Base-by-base conservation (phyloP, 2,329 filamentous ascomycete species). In the Venturia effusa region DNA sequence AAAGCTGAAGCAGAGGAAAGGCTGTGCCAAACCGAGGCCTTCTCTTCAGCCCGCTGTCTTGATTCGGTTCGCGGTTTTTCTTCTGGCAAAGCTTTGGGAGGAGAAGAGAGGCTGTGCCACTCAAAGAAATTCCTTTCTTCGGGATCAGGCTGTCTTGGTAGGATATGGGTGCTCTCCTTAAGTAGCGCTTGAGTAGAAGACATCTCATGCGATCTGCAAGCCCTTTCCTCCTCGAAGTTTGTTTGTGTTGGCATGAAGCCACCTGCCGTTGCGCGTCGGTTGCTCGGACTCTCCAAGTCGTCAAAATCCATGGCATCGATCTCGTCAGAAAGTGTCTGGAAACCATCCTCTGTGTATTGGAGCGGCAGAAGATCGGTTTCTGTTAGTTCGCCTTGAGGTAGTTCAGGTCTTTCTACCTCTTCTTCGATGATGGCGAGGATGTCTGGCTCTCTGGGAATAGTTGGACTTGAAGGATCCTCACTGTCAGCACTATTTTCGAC, bases 281-380 rank as follows among this genome's bases (percentile, higher is more conserved):
- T 34, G 34, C 17, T 34, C 13, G 17, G 27, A 34, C 51, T 57
- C 15, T 57, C 51, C 27, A 34, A 32, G 3, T 57, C 51, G 8
- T 32, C 27, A 34, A 34, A 57, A 32, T 57, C 51, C 51, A 57
- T 57, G 6, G 15, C 27, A 10, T 57, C 51, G 30, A 57, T 57
- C 51, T 57, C 51, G 51, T 57, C 51, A 8, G 51, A 57, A 32
- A 57, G 51, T 2, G 51, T 57, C 51, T 57, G 51, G 13, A 57
- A 57, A 5, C 51, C 30, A 57, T 57, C 27, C n/a, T 57, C 30
- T 3, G 30, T 57, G 51, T 17, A 34, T 15, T 57, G 51, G 15
- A 32, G 19, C 34, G 30, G 30, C 15, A 34, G 30, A 1, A 13
- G 30, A 19, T 8, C 30, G n/a, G 5, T 30, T 22, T 15, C 3